phyloP scores from a whole-genome alignment of 306 rosid species.

The Lagenaria siceraria region DNA sequence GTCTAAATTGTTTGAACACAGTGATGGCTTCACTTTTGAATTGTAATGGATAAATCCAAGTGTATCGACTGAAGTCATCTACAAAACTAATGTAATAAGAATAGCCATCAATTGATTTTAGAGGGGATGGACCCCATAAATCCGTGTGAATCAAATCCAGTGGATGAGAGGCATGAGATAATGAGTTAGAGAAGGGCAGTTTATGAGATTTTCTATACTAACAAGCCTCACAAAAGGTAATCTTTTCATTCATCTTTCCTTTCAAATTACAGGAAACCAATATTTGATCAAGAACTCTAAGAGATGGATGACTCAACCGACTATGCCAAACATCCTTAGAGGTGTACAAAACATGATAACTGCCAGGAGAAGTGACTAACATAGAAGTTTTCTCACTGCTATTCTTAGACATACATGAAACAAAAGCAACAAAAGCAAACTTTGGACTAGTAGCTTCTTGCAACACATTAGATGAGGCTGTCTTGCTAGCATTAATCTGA shows the following conservation, averaged over 20 bases:
- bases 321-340: background rate
- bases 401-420: rapidly evolving
- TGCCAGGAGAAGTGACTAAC: background rate
- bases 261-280: background rate
- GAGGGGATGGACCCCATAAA: background rate
- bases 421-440: background rate
- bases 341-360: background rate
- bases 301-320: too few species aligned
- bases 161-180: background rate
- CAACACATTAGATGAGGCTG: background rate
- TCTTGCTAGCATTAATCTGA: background rate
- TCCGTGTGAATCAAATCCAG: background rate
- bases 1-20: background rate
- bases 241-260: background rate
- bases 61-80: background rate
- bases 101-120: background rate
- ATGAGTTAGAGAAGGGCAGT: background rate
- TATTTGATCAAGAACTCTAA: too few species aligned
- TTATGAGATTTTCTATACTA: background rate
- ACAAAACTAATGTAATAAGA: background rate
- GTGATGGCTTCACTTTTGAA: too few species aligned
- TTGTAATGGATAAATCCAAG: background rate
- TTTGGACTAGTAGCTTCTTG: too few species aligned
- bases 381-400: rapidly evolving
- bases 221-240: background rate